Conservation (phyloP, 2,329 filamentous ascomycete genomes). For the Amesomyces nigricolor region DNA sequence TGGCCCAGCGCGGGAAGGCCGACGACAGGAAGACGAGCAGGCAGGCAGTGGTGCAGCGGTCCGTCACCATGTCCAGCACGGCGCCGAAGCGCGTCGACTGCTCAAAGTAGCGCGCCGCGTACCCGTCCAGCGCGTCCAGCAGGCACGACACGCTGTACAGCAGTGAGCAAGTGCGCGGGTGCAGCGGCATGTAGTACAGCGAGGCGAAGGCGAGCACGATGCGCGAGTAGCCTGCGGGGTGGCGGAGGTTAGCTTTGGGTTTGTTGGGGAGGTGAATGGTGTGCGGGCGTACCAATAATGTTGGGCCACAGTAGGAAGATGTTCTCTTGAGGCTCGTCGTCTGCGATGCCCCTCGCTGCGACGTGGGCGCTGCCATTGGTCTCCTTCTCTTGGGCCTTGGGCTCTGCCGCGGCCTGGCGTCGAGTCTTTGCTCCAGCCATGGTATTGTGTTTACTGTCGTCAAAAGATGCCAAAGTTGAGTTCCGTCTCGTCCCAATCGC, state of each 20-base stretch:
- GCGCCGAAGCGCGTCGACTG: constrained; percentile 95
- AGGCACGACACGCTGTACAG: constrained; percentile 93
- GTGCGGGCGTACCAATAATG: constrained; percentile 59
- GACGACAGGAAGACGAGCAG: constrained; percentile 90
- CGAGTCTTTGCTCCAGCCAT: constrained; percentile 30
- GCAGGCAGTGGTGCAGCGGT: constrained; percentile 93
- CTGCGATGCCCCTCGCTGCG: constrained; percentile 32
- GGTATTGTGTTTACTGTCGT: constrained; percentile 6
- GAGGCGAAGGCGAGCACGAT: constrained; percentile 81
- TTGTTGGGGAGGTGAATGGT: too few species aligned
- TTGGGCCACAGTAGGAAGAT: constrained; percentile 80
- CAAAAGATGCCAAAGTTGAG: not conserved
- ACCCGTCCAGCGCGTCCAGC: constrained; percentile 89
- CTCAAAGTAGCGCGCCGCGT: constrained; percentile 81
- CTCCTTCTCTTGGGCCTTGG: constrained; percentile 16
- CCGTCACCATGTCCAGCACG: constrained; percentile 97
- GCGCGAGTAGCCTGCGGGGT: constrained; percentile 60
- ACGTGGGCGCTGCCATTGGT: constrained; percentile 37
- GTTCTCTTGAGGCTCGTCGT: constrained; percentile 53
- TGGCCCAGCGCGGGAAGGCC: constrained; percentile 89
- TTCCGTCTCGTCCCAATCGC: not conserved
- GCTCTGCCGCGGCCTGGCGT: constrained; percentile 20
- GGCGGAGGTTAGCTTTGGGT: not conserved
- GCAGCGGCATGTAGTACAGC: constrained; percentile 97
- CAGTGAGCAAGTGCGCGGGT: constrained; percentile 88